Conservation (phyloP, 192 early-diverging fungal species). For the Linnemannia hyalina region DNA sequence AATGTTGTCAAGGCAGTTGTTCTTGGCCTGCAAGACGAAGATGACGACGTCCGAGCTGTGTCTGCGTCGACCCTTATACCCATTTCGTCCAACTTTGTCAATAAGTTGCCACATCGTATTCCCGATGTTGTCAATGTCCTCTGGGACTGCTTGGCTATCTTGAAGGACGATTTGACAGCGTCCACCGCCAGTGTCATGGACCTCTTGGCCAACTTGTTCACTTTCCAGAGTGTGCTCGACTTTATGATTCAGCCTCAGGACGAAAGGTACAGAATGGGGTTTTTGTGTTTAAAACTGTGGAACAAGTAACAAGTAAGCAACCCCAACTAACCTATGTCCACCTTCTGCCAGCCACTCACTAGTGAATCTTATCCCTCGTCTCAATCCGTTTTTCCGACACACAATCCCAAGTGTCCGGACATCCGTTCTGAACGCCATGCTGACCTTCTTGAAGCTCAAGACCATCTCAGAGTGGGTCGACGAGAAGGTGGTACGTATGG, state of each 20-base stretch:
- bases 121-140: constrained; percentile 81
- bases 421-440: constrained; percentile 85
- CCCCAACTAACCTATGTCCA: not conserved
- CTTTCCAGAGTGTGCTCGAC: constrained; percentile 67
- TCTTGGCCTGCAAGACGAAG: constrained; percentile 84
- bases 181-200: constrained; percentile 95
- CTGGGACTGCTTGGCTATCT: constrained; percentile 90
- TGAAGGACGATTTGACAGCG: constrained; percentile 93
- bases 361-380: constrained; percentile 80
- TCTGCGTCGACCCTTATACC: constrained; percentile 92
- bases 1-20: constrained; percentile 87
- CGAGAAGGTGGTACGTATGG: constrained; percentile 76
- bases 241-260: constrained; percentile 58
- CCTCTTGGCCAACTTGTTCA: constrained; percentile 86
- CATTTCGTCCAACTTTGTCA: constrained; percentile 82
- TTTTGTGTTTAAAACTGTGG: not conserved
- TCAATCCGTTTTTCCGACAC: constrained; percentile 97
- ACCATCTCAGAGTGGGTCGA: constrained; percentile 75
- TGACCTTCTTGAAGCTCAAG: constrained; percentile 75
- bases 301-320: not conserved
- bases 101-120: constrained; percentile 75
- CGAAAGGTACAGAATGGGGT: constrained; percentile 30
- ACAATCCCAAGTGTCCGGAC: constrained; percentile 86
- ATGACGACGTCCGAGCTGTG: constrained; percentile 97
- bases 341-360: constrained; percentile 61